Percentiles rank a stretch among this genome's conserved stretches.
These are phyloP conservation scores for Kazachstania psychrophila DNA, from an alignment of 805 yeast genomes.

Conservation along the genomic window DNA sequence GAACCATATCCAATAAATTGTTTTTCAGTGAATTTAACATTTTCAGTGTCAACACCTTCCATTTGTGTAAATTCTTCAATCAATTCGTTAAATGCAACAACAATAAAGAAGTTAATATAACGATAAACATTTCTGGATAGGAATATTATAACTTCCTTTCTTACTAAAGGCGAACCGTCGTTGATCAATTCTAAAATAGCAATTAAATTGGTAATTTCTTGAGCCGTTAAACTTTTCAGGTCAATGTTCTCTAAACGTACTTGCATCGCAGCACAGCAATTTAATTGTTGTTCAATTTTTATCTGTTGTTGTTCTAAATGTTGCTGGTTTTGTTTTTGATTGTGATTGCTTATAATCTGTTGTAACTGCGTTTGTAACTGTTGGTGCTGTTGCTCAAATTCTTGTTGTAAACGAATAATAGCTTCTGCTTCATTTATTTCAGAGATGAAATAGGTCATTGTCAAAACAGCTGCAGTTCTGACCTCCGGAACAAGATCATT, in stretches of 20 bases:
- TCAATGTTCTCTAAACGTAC: slow-evolving; percentile 25
- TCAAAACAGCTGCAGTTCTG: slow-evolving; percentile 69
- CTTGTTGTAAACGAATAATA: slow-evolving; percentile 26
- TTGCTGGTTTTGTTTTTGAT: slow-evolving; percentile 21
- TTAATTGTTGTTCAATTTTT: slow-evolving; percentile 28
- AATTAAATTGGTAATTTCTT: slow-evolving; percentile 62
- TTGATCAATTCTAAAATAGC: slow-evolving; percentile 58
- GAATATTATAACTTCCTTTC: slow-evolving; percentile 75
- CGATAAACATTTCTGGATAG: slow-evolving; percentile 64
- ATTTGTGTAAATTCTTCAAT: slow-evolving; percentile 67
- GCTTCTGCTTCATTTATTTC: slow-evolving; percentile 34
- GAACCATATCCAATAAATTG: slow-evolving; percentile 79
- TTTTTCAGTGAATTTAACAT: slow-evolving; percentile 34
- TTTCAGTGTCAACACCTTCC: slow-evolving; percentile 30
- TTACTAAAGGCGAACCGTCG: slow-evolving; percentile 83
- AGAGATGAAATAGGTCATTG: slow-evolving; percentile 61
- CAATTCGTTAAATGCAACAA: slow-evolving; percentile 76
- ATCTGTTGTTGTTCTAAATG: slow-evolving; percentile 22
- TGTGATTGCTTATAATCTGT: slow-evolving; percentile 18
- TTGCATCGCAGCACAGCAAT: slow-evolving; percentile 22
- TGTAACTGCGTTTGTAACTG: slow-evolving; percentile 28
- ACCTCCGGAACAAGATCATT: slow-evolving; percentile 94
- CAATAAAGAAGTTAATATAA: slow-evolving; percentile 66
- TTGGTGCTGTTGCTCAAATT: slow-evolving; percentile 27
- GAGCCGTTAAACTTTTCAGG: slow-evolving; percentile 45